These are phyloP conservation scores for Penicillium verrucosum DNA, from an alignment of 2,329 filamentous ascomycete species.

Conservation along the genomic window DNA sequence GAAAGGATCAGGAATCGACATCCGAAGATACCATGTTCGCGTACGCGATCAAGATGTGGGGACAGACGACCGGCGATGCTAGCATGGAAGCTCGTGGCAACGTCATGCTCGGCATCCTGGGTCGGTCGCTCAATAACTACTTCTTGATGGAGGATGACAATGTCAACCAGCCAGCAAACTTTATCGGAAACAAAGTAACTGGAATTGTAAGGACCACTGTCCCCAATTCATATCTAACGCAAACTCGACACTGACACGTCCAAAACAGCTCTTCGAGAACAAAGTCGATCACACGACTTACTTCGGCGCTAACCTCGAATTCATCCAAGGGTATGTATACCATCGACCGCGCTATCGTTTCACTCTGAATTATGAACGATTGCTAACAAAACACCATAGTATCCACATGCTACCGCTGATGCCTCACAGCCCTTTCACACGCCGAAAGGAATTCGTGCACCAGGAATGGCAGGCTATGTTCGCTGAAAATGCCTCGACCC, in stretches of 20 bases:
- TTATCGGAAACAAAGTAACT: conserved; percentile 71
- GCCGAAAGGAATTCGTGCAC: conserved; percentile 65
- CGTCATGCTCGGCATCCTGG: conserved; percentile 76
- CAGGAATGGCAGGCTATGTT: conserved; percentile 86
- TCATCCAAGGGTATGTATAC: conserved; percentile 55
- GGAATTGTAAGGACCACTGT: conserved; percentile 49
- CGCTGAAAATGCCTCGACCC: conserved; percentile 61
- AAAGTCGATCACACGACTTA: conserved; percentile 92
- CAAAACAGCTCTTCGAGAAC: conserved; percentile 73
- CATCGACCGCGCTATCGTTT: conserved; percentile 2
- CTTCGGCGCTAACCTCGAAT: conserved; percentile 72
- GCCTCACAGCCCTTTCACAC: conserved; percentile 64
- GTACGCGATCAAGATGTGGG: conserved; percentile 95
- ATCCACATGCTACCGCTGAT: conserved; percentile 81
- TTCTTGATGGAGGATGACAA: conserved; percentile 76
- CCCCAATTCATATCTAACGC: not conserved
- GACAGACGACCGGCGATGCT: conserved; percentile 67
- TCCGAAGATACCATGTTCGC: conserved; percentile 86
- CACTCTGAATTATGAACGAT: not conserved
- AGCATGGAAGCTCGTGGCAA: conserved; percentile 80
- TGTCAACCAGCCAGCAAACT: conserved; percentile 67
- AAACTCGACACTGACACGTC: not conserved
- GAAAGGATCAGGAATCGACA: conserved; percentile 68
- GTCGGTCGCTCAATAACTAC: conserved; percentile 71
- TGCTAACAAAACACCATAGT: conserved; percentile 48